These are phyloP conservation scores for Phytophthora idaei DNA, from an alignment of 352 stramenopile species.

Conservation along the genomic window DNA sequence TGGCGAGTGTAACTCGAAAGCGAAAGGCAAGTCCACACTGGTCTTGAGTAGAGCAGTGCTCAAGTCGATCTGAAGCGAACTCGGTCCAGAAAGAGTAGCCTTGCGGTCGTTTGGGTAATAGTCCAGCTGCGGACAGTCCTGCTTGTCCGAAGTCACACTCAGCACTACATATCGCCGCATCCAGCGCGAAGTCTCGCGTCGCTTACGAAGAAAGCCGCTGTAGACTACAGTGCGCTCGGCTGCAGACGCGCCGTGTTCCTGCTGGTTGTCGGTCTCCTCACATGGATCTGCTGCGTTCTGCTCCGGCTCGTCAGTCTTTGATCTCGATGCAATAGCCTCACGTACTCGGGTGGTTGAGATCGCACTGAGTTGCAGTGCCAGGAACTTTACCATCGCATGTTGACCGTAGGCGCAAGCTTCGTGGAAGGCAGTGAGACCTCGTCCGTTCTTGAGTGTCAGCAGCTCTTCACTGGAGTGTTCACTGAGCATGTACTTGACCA, in stretches of 20 bases:
- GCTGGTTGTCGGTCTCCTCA: conserved; percentile 11
- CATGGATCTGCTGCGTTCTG: background rate
- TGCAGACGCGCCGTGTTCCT: conserved; percentile 13
- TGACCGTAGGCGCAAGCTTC: conserved; percentile 66
- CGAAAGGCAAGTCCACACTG: conserved; percentile 73
- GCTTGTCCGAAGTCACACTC: conserved; percentile 32
- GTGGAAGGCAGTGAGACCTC: conserved; percentile 69
- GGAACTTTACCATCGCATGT: conserved; percentile 77
- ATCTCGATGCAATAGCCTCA: background rate
- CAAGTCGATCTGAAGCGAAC: conserved; percentile 66
- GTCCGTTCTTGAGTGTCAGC: conserved; percentile 56
- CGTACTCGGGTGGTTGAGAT: background rate
- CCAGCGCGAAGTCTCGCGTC: conserved; percentile 81
- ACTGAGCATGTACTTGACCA: conserved; percentile 78
- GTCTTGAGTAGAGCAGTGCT: conserved; percentile 78
- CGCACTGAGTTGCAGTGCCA: conserved; percentile 31
- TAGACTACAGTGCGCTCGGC: conserved; percentile 36
- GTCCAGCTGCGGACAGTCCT: conserved; percentile 54
- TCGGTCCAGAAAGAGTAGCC: conserved; percentile 40
- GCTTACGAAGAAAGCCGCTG: conserved; percentile 72
- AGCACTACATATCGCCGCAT: conserved; percentile 81
- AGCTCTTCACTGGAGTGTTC: conserved; percentile 33
- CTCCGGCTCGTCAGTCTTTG: conserved; percentile 23
- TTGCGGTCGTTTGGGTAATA: conserved; percentile 74
- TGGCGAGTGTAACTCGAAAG: conserved; percentile 92